Evolutionary conservation across 2,329 filamentous ascomycete species (phyloP).

Genomic region (Pyrenophora tritici-repentis): DNA sequence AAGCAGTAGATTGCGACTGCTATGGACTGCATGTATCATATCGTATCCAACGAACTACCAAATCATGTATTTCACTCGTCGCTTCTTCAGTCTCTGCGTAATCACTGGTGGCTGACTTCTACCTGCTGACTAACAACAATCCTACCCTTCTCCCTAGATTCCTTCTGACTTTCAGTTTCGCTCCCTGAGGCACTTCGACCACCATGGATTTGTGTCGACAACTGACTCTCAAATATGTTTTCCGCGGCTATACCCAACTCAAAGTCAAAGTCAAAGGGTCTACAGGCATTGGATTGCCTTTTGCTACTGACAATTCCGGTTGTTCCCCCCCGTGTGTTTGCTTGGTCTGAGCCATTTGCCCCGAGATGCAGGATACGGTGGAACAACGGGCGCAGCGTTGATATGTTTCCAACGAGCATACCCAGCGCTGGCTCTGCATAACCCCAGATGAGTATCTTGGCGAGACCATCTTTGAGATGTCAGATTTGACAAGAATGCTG

Average conservation of each 20-base stretch:
- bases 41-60: neutral
- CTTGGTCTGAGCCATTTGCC: constrained; percentile 6
- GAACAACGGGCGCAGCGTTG: constrained; percentile 43
- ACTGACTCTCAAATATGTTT: neutral
- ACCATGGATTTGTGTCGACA: constrained; percentile 4
- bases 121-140: constrained; percentile 7
- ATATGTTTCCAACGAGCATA: constrained; percentile 42
- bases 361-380: constrained; percentile 28
- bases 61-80: too few relatives aligned
- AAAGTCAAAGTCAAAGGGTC: constrained; percentile 10
- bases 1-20: neutral
- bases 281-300: constrained; percentile 10
- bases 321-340: neutral
- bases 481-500: neutral
- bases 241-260: constrained; percentile 9
- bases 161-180: constrained; percentile 21
- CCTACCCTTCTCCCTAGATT: constrained; percentile 4
- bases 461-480: constrained; percentile 28
- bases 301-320: constrained; percentile 1
- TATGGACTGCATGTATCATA: neutral
- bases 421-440: constrained; percentile 46
- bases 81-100: neutral
- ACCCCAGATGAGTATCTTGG: constrained; percentile 45
- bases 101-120: neutral
- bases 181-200: constrained; percentile 11